A percentile compares a stretch with the other conserved stretches of the same genome.
Evolutionary conservation across 2,329 filamentous ascomycete genomes (phyloP).

Genomic region (Lomentospora prolificans): DNA sequence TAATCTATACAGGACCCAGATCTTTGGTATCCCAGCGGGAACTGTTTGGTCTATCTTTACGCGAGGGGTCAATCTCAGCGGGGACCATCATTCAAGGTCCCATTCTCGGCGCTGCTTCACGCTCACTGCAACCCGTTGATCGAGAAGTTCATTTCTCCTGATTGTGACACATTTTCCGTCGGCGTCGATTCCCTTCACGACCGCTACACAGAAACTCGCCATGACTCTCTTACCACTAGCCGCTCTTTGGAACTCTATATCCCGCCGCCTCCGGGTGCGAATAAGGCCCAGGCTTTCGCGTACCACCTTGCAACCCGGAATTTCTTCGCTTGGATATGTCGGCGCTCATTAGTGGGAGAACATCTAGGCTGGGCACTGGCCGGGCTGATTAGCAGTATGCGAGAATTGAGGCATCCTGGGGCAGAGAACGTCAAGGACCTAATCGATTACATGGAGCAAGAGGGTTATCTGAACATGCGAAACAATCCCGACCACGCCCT

Average conservation of each 20-base stretch:
- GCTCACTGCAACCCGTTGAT: constrained; percentile 53
- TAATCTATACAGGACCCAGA: constrained; percentile 51
- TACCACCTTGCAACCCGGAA: constrained; percentile 65
- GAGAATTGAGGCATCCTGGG: constrained; percentile 44
- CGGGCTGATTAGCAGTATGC: constrained; percentile 54
- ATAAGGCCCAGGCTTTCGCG: constrained; percentile 43
- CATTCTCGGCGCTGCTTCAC: constrained; percentile 45
- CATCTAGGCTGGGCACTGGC: constrained; percentile 56
- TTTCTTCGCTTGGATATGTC: constrained; percentile 61
- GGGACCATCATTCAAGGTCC: constrained; percentile 59
- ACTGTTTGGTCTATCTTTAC: constrained; percentile 63
- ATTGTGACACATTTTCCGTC: not conserved
- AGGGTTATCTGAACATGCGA: constrained; percentile 60
- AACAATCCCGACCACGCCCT: constrained; percentile 59
- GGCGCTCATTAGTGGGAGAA: constrained; percentile 56
- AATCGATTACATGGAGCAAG: constrained; percentile 54
- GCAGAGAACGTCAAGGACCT: constrained; percentile 52
- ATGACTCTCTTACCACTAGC: constrained; percentile 14
- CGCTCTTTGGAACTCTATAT: constrained; percentile 54
- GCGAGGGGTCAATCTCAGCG: constrained; percentile 52
- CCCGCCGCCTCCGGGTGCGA: constrained; percentile 47
- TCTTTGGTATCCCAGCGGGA: constrained; percentile 56
- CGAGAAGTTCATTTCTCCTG: constrained; percentile 28
- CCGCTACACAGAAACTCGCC: not conserved
- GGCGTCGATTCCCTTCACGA: not conserved